These are phyloP conservation scores for Pleurotus pulmonarius DNA, from an alignment of 768 basidiomycete species.

Conservation along the genomic window DNA sequence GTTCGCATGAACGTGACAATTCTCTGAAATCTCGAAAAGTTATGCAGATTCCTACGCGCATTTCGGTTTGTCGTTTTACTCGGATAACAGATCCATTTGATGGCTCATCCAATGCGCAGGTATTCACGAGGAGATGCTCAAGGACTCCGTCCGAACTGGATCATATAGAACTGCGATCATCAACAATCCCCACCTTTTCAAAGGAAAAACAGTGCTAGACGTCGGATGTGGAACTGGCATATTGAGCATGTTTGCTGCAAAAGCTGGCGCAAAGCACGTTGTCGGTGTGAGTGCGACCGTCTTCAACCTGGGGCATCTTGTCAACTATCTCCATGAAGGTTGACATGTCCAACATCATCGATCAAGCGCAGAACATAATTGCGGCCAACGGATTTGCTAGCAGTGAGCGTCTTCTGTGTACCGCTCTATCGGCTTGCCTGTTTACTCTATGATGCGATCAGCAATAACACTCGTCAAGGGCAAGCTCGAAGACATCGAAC, in stretches of 20 bases:
- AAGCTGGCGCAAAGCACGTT: slow-evolving; percentile 90
- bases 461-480: slow-evolving; percentile 96
- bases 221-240: slow-evolving; percentile 99
- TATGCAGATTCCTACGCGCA: slow-evolving; percentile 97
- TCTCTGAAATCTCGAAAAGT: slow-evolving; percentile 39
- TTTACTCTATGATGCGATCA: slow-evolving; percentile 22
- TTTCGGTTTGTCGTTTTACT: slow-evolving; percentile 57
- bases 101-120: slow-evolving; percentile 40
- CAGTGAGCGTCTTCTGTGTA: slow-evolving; percentile 48
- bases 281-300: slow-evolving; percentile 65
- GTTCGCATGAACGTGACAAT: slow-evolving; percentile 22
- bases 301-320: not conserved
- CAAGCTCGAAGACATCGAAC: slow-evolving; percentile 89
- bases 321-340: slow-evolving; percentile 47
- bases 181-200: slow-evolving; percentile 93
- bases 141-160: slow-evolving; percentile 91
- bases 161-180: slow-evolving; percentile 94
- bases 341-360: slow-evolving; percentile 99
- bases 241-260: slow-evolving; percentile 96
- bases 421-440: too few relatives aligned
- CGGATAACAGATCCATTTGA: not conserved
- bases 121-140: slow-evolving; percentile 99
- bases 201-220: slow-evolving; percentile 94
- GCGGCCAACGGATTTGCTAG: slow-evolving; percentile 96
- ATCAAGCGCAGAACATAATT: slow-evolving; percentile 96